A percentile compares a stretch with the other conserved stretches of the same genome.
Evolutionary conservation across 495 filamentous ascomycete species (phyloP).

Genomic region (Articulospora tetracladia): DNA sequence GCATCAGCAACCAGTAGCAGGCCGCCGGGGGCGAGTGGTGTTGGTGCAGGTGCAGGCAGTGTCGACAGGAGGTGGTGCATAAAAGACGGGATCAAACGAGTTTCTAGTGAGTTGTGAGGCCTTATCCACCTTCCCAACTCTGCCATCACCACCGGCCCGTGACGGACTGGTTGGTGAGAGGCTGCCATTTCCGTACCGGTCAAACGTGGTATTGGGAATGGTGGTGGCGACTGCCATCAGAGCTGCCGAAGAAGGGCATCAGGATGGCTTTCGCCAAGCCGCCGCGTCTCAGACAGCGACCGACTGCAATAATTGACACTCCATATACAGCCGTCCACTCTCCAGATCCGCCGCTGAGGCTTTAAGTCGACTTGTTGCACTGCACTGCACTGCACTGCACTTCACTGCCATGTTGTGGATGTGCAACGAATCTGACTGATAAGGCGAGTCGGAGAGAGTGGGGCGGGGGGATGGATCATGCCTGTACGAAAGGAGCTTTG

Average conservation of each 20-base stretch:
- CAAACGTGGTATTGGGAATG: background rate
- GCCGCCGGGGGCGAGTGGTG: too few relatives aligned
- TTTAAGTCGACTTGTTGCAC: too few relatives aligned
- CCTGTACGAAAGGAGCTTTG: background rate
- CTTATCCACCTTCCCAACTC: background rate
- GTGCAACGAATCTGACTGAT: background rate
- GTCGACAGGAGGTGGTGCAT: background rate
- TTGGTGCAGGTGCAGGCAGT: background rate
- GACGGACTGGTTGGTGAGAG: too few relatives aligned
- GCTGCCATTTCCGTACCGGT: background rate
- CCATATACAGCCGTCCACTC: background rate
- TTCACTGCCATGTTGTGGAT: too few relatives aligned
- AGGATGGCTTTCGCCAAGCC: background rate
- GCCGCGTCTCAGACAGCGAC: background rate
- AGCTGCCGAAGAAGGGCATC: background rate
- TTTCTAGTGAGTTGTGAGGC: background rate
- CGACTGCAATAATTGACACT: background rate
- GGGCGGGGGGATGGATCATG: background rate
- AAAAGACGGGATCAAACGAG: background rate
- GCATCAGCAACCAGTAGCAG: too few relatives aligned
- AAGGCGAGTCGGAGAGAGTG: background rate
- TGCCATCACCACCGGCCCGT: background rate
- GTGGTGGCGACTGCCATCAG: background rate
- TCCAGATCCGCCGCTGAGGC: too few relatives aligned
- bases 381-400: too few relatives aligned